Evolutionary conservation across 768 basidiomycete species (phyloP).

Genomic region (Tephrocybe sp.): DNA sequence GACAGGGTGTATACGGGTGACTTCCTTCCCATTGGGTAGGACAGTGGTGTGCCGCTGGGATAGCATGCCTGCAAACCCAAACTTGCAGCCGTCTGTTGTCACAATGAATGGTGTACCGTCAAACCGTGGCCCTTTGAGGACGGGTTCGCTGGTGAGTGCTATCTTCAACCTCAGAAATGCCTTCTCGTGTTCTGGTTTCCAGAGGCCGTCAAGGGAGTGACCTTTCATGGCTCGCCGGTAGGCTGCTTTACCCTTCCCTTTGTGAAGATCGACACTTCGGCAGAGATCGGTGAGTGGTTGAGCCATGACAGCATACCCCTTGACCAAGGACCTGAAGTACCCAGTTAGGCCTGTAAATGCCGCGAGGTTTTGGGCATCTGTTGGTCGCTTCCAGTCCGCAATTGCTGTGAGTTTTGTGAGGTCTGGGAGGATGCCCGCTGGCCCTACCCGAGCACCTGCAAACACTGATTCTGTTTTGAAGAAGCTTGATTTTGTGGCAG

Average conservation of each 20-base stretch:
- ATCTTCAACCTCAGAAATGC: constrained; percentile 30
- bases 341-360: constrained; percentile 20
- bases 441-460: constrained; percentile 30
- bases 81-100: constrained; percentile 2
- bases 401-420: constrained; percentile 33
- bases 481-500: constrained; percentile 16
- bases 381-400: constrained; percentile 30
- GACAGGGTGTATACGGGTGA: constrained; percentile 22
- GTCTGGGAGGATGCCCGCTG: constrained; percentile 32
- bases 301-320: constrained; percentile 29
- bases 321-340: constrained; percentile 32
- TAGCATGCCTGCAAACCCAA: constrained; percentile 19
- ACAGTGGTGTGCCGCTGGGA: constrained; percentile 21
- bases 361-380: constrained; percentile 26
- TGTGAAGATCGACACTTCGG: constrained; percentile 16
- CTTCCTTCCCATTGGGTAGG: constrained; percentile 5
- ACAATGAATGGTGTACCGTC: constrained; percentile 33
- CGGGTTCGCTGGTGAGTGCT: constrained; percentile 28
- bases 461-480: constrained; percentile 36
- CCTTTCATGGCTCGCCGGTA: constrained; percentile 17
- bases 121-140: constrained; percentile 26
- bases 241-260: constrained; percentile 2
- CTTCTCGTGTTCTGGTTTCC: constrained; percentile 20
- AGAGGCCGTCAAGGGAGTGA: constrained; percentile 7
- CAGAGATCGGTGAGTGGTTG: constrained; percentile 30